Base-by-base conservation (phyloP, 495 filamentous ascomycete species). In the Tuber microsphaerosporum region DNA sequence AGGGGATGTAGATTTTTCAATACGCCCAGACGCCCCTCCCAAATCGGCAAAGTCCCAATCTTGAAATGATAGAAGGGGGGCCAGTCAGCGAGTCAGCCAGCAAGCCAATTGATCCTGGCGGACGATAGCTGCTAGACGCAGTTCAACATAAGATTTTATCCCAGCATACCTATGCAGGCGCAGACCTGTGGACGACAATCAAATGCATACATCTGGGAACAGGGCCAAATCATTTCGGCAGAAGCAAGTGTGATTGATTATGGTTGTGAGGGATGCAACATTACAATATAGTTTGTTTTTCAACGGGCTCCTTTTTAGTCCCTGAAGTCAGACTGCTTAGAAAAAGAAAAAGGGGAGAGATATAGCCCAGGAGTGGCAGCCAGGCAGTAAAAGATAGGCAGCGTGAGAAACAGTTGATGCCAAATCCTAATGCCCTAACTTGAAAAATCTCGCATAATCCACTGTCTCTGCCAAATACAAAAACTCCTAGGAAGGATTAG, bases 281-380 rank as follows among this genome's bases (percentile, higher is more conserved):
- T 76, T 74, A 71, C 71, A 71, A 72, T 65, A 72, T 72, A 44
- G 39, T 69, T 74, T 46, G 34, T 74, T 71, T 72, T 16, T 43
- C 45, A 75, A 43, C 6, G 26, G 7, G 46, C 46, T 71, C 56
- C 31, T 34, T 65, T 65, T 34, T 34, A 19, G 26, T 19, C 56
- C 56, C 3, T 17, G 14, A 2, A 12, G 56, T 31, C 26, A 34
- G 56, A 65, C 34, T 31, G 56, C 10, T 14, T 17, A 16, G 51
- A 61, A 31, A 31, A 61, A 31, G 10, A 31, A 14, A 61, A 61
- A 31, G 26, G n/a, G 26, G 1, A 37, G 56, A 65, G 56, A 65
- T 65, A 34, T 65, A 14, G n/a, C 56, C 56, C 26, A 7, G 56
- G 56, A 17, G 56, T 34, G 56, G 26, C 5, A 17, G 26, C 3